Evolutionary conservation across 2,329 filamentous ascomycete species (phyloP), one percentile per base, ranked within the genome.

Genomic region (Fusarium sp.): DNA sequence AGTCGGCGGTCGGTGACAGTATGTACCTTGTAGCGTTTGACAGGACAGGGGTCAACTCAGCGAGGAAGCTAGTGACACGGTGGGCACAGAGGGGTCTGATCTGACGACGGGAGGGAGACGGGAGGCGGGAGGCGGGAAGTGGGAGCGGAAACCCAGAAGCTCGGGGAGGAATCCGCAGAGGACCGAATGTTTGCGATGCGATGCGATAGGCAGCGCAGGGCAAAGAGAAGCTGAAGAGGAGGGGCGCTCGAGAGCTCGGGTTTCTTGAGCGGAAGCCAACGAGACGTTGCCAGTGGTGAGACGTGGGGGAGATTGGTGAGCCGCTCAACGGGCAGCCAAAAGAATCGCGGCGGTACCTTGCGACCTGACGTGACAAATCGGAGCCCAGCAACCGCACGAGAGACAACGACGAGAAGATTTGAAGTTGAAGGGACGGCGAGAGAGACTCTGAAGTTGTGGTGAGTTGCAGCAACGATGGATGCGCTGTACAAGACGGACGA

Each of bases 1-100:
- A 67, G 75, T 74, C 74, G 70, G 76, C 65, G 76, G 76, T 78
- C 70, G 76, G 76, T 70, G 76, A 74, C 68, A 76, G 74, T 77
- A 75, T 70, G 70, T 76, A 71, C 73, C 72, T 72, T 63, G 76
- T 78, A 76, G 72, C 69, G 66, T 68, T 74, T 78, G 77, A 78
- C 75, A 73, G 72, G 70, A 73, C 70, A 76, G 71, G 72, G 72
- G 73, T 72, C 61, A 59, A 76, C 67, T 33, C 68, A 66, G 65
- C 66, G 62, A 71, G 65, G 68, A 68, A 72, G 71, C 73, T 76
- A 76, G 62, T 65, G 74, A 66, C 62, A 70, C 74, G 60, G 73
- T 76, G 70, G 70, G 54, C 68, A 72, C 61, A 63, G 52, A 61
- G 63, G 69, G 67, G 64, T 66, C 67, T 71, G 65, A 66, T 72